Evolutionary conservation across 2,329 filamentous ascomycete genomes (phyloP).

Genomic region (Cladosporium sp.): DNA sequence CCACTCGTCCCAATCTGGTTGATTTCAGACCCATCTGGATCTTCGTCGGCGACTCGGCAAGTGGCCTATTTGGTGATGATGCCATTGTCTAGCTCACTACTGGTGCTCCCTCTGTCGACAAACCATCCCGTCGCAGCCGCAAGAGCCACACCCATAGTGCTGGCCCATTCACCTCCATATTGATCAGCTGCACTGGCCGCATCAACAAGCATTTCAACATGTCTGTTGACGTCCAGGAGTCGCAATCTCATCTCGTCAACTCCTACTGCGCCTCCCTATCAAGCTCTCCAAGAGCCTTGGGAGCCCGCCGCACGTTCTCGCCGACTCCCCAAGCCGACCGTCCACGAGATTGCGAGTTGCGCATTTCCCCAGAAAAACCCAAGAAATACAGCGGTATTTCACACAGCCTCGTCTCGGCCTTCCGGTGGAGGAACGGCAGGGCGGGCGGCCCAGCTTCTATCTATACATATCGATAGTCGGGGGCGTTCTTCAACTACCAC

Average conservation of each 20-base stretch:
- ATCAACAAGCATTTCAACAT: neutral
- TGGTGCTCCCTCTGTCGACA: neutral
- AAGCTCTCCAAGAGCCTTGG: neutral
- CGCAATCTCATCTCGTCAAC: neutral
- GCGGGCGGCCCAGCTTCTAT: neutral
- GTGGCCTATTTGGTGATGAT: neutral
- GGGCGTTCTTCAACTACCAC: neutral
- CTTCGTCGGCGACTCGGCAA: neutral
- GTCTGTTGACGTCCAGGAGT: too few relatives aligned
- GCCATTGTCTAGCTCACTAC: neutral
- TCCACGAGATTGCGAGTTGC: neutral
- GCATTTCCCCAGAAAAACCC: neutral
- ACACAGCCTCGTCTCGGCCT: too few relatives aligned
- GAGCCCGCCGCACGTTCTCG: neutral
- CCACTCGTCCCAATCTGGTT: too few relatives aligned
- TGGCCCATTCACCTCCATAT: neutral
- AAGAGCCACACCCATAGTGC: neutral
- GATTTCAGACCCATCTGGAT: too few relatives aligned
- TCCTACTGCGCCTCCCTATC: neutral
- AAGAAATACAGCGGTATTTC: neutral
- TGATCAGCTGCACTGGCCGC: neutral
- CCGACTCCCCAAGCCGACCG: neutral
- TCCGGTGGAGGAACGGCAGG: neutral
- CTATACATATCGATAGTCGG: neutral
- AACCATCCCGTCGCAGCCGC: constrained; percentile 7